These are phyloP conservation scores for Violaceomyces palustris DNA, from an alignment of 1,284 basidiomycete genomes.

Conservation along the genomic window DNA sequence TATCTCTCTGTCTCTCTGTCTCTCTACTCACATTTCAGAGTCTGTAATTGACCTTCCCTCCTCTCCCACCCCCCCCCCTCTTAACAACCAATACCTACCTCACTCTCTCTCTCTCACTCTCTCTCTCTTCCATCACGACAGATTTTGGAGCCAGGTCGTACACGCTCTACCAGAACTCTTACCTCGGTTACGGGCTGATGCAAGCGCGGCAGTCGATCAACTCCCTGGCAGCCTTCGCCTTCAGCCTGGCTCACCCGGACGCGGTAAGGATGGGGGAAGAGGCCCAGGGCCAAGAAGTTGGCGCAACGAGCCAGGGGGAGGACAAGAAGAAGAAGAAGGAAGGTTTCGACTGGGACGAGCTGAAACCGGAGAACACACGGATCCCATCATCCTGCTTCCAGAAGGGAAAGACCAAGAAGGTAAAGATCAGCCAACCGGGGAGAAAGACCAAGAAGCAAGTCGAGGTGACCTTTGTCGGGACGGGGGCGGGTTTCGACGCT, in stretches of 20 bases:
- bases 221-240: slow-evolving; percentile 81
- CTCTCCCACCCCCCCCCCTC: too few species aligned
- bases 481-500: slow-evolving; percentile 72
- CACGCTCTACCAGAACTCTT: slow-evolving; percentile 51
- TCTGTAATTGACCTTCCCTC: too few species aligned
- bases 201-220: slow-evolving; percentile 79
- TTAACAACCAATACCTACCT: too few species aligned
- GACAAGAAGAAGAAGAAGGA: too few species aligned
- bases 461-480: slow-evolving; percentile 43
- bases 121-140: background rate
- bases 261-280: slow-evolving; percentile 19
- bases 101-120: too few species aligned
- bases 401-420: slow-evolving; percentile 62
- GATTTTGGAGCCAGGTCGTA: slow-evolving; percentile 41
- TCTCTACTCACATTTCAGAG: too few species aligned
- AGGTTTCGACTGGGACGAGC: slow-evolving; percentile 45
- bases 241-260: slow-evolving; percentile 56
- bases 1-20: too few species aligned
- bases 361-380: slow-evolving; percentile 42
- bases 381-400: slow-evolving; percentile 79
- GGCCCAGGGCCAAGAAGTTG: slow-evolving; percentile 7
- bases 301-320: too few species aligned
- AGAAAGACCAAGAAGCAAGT: slow-evolving; percentile 22
- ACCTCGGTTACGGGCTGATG: slow-evolving; percentile 90
- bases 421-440: slow-evolving; percentile 67